Percentiles rank a stretch among this genome's conserved stretches.
Evolutionary conservation across 208 protist genomes (phyloP).

Genomic region (Naegleria lovaniensis): DNA sequence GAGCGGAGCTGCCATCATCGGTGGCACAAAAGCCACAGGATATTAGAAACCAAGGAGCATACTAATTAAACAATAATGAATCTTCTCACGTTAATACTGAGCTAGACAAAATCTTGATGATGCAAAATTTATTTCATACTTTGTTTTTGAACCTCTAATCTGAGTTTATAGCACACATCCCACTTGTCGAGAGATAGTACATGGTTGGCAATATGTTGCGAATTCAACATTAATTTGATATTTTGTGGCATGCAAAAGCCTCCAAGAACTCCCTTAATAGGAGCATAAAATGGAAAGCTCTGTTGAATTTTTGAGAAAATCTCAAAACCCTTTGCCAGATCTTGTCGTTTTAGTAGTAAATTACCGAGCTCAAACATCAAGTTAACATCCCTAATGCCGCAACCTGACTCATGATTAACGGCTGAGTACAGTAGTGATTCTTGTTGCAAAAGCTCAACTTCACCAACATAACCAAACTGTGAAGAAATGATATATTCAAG

Average conservation of each 20-base stretch:
- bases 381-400: background rate
- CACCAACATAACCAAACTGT: background rate
- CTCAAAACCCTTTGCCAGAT: background rate
- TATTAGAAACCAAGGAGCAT: conserved; percentile 34
- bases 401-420: background rate
- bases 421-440: background rate
- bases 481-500: background rate
- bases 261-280: background rate
- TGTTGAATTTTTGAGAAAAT: background rate
- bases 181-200: background rate
- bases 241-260: background rate
- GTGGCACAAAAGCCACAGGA: background rate
- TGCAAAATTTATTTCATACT: background rate
- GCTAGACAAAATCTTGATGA: no score
- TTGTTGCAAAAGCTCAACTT: background rate
- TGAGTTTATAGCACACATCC: conserved; percentile 1
- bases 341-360: background rate
- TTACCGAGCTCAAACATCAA: background rate
- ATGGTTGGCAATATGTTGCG: background rate
- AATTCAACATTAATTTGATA: background rate
- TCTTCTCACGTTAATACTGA: no score
- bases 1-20: conserved; percentile 65
- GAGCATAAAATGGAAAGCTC: background rate
- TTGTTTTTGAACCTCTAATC: background rate
- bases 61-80: no score